phyloP scores from a whole-genome alignment of 2,329 filamentous ascomycete species.

The Podosphaera fusca region DNA sequence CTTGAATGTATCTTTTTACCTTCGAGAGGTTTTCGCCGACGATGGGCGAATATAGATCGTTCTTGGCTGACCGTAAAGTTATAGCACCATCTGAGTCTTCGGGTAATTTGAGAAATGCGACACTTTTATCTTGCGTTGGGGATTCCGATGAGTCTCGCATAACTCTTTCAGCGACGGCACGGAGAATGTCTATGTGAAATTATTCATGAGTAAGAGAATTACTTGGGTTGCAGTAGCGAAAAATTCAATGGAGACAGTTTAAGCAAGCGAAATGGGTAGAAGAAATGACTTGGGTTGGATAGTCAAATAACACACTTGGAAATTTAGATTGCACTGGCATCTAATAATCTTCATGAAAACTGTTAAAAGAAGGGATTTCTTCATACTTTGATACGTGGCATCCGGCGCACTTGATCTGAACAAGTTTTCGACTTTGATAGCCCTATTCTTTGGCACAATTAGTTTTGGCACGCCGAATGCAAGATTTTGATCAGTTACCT shows the following conservation, averaged over 20 bases:
- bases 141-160: neutral
- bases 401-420: neutral
- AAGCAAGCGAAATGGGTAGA: neutral
- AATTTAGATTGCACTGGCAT: neutral
- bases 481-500: too few relatives aligned
- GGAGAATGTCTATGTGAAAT: neutral
- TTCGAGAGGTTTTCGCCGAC: neutral
- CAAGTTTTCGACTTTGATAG: neutral
- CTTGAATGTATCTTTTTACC: neutral
- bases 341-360: neutral
- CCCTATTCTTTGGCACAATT: neutral
- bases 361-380: neutral
- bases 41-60: neutral
- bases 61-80: neutral
- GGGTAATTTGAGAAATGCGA: neutral
- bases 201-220: neutral
- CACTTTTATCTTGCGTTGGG: neutral
- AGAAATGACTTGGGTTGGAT: neutral
- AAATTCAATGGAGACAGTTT: neutral
- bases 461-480: neutral
- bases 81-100: neutral
- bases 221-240: neutral
- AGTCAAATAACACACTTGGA: neutral
- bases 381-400: constrained; percentile 1
- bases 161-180: neutral